These are phyloP conservation scores for Gossypium bickii DNA, from an alignment of 345 rosid genomes.

Conservation along the genomic window DNA sequence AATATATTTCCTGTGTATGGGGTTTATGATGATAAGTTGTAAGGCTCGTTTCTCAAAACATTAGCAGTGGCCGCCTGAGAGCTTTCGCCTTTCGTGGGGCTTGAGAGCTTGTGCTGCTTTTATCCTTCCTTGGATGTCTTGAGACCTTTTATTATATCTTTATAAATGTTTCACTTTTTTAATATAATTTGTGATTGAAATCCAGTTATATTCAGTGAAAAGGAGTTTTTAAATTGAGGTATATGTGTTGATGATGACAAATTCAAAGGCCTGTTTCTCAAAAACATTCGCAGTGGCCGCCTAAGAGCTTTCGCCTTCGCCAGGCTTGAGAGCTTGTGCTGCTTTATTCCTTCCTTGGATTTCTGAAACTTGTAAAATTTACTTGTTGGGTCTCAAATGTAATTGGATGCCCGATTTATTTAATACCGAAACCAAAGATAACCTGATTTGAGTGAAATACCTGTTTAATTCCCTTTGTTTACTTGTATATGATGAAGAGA, in stretches of 20 bases:
- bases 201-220: no score
- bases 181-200: no score
- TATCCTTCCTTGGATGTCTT: slow-evolving; percentile 33
- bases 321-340: slow-evolving; percentile 36
- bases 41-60: slow-evolving; percentile 21
- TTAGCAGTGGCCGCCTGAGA: slow-evolving; percentile 60
- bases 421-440: no score
- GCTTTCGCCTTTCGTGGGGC: slow-evolving; percentile 50
- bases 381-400: no score
- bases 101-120: slow-evolving; percentile 38
- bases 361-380: not conserved
- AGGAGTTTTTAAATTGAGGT: no score
- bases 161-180: no score
- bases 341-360: slow-evolving; percentile 30
- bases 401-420: no score
- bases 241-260: not conserved
- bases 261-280: slow-evolving; percentile 53
- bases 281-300: slow-evolving; percentile 88
- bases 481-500: no score
- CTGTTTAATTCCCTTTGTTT: no score
- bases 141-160: not conserved
- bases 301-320: slow-evolving; percentile 68
- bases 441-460: no score
- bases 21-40: no score
- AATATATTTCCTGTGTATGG: no score